Evolutionary conservation across 768 basidiomycete genomes (phyloP), one percentile per base, ranked within the genome.

Genomic region (Leccinellum luteum): DNA sequence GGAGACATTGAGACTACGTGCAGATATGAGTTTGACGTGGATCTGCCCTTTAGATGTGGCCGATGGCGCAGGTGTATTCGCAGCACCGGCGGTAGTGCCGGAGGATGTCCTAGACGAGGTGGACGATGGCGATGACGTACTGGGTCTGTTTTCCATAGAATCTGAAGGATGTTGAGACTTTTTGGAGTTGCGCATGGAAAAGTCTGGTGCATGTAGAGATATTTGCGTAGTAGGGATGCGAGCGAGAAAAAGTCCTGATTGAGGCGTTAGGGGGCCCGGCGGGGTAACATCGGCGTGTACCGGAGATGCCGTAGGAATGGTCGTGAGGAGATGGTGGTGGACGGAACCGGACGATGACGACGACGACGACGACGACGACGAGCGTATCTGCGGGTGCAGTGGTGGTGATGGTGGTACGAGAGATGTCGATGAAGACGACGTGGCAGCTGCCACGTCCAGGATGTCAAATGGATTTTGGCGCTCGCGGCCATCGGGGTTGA

Each of bases 11-110:
- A 99, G 87, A 10, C 82, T 84, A 49, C 92, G 84, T 13, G 92
- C 97, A 63, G 89, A 86, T 73, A 99, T 93, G 70, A 99, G 85
- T 75, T 98, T 98, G 75, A 99, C 89, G 66, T 92, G 92, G 54
- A 99, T 88, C 75, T 94, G 93, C 59, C 90, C 90, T 66, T 75
- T 79, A 59, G 79, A 77, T 10, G 76, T 70, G 35, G 71, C 72
- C 3, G 76, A 71, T 57, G 72, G 51, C 6, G 67, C 63, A 38
- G 54, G 71, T 6, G 71, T 19, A 27, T 66, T 61, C 9, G 60
- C 44, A 61, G 64, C 30, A 34, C 62, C 51, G 48, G 49, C 52
- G 28, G 58, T 51, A 12, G 61, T 60, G 23, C 66, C 69, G 51
- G 75, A 66, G 35, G 78, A 69, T 28, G 78, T 51, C 60, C 68